Evolutionary conservation across 2,329 filamentous ascomycete genomes (phyloP).

Genomic region (Coniochaeta hoffmannii): DNA sequence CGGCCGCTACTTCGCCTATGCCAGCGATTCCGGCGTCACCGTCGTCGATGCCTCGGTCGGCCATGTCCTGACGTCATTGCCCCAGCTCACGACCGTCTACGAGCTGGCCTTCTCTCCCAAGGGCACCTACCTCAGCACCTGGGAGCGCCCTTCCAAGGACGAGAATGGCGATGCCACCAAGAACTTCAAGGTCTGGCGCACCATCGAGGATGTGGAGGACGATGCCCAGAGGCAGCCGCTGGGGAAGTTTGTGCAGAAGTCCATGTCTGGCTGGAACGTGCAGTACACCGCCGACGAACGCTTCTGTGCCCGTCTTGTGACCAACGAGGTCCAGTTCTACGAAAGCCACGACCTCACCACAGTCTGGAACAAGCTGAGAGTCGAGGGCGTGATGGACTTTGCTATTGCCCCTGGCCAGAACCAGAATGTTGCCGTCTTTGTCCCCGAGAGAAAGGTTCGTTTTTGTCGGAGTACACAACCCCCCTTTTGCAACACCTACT

Average conservation of each 20-base stretch:
- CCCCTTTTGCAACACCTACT: background rate
- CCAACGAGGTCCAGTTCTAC: constrained; percentile 97
- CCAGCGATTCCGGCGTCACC: constrained; percentile 76
- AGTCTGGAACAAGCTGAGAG: constrained; percentile 91
- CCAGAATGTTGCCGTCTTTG: constrained; percentile 88
- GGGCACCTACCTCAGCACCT: constrained; percentile 91
- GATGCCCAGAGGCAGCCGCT: constrained; percentile 64
- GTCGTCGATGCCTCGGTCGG: constrained; percentile 78
- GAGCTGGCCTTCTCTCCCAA: constrained; percentile 91
- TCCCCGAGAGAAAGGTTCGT: constrained; percentile 84
- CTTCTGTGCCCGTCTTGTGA: constrained; percentile 87
- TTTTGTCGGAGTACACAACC: constrained; percentile 12
- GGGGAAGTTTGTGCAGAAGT: constrained; percentile 91
- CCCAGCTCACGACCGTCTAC: constrained; percentile 71
- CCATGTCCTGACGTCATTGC: constrained; percentile 64
- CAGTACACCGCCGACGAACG: constrained; percentile 93
- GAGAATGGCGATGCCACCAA: constrained; percentile 88
- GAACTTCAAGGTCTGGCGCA: constrained; percentile 96
- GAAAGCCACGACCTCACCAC: constrained; percentile 76
- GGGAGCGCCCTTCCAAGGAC: constrained; percentile 90
- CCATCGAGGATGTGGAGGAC: constrained; percentile 59
- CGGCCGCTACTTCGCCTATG: constrained; percentile 94
- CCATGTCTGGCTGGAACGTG: constrained; percentile 91
- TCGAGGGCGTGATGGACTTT: constrained; percentile 86
- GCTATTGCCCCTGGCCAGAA: constrained; percentile 83